Base-by-base conservation (phyloP, 176 grass and related monocot genomes). In the Juncus inflexus region DNA sequence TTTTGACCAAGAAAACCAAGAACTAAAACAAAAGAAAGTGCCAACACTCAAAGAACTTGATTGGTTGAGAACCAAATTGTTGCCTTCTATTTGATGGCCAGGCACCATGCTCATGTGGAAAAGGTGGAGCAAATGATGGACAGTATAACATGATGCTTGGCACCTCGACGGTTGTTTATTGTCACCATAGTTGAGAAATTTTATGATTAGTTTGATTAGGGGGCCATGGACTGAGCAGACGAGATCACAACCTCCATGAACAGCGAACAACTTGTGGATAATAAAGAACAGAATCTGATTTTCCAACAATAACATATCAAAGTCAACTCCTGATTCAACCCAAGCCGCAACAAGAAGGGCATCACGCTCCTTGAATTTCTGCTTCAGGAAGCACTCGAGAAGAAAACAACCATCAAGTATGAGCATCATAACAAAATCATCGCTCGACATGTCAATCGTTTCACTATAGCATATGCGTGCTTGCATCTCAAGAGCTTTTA, bases 101-200 rank as follows among this genome's bases (percentile, higher is more conserved):
- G 55, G 69, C 12, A 73, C 69, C 14, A 40, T 59, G 47, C 13
- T 59, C 13, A 59, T 51, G 55, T 73, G 10, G 40, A 11, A 61
- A 2, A 73, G 55, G 60, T 61, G 69, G 4, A 73, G 35, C 40
- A 73, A 50, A 50, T 73, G 69, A 35, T 61, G 69, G 53, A 73
- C 60, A 43, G 3, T 7, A 35, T 10, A 5, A 12, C 37, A 40
- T 35, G 55, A 55, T 5, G 19, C 47, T 60, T 16, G 69, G 10
- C n/a, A 28, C 19, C 19, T 15, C 3, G 15, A 9, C 2, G 11
- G 15, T 62, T 52, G 41, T 58, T 53, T 55, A 35, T 12, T 7
- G 11, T 16, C 12, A 16, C 58, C 8, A 58, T n/a, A 2, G 50
- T 4, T 0, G 16, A 15, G 39, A 13, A 73, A 38, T 13, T 58